phyloP scores from a whole-genome alignment of 1,284 basidiomycete species.

The Boletellus sp. region DNA sequence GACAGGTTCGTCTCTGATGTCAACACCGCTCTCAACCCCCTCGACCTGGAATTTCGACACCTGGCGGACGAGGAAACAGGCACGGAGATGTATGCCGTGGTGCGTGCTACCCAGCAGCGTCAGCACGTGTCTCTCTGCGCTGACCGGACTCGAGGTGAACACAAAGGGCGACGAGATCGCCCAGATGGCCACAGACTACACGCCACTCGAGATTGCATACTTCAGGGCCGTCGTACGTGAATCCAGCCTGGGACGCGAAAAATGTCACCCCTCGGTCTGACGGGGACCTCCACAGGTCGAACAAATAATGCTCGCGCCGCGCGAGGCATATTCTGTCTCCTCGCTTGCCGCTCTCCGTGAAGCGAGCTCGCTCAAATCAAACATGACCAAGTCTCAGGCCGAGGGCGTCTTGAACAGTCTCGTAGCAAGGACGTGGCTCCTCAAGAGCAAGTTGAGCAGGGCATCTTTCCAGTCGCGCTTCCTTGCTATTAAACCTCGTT shows the following conservation, averaged over 20 bases:
- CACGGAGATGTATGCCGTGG: slow-evolving; percentile 60
- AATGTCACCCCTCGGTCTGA: not conserved
- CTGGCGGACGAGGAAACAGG: slow-evolving; percentile 63
- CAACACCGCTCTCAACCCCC: slow-evolving; percentile 57
- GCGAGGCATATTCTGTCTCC: slow-evolving; percentile 70
- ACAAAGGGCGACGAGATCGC: slow-evolving; percentile 72
- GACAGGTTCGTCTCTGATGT: slow-evolving; percentile 55
- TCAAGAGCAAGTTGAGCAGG: slow-evolving; percentile 66
- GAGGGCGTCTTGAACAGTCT: slow-evolving; percentile 75
- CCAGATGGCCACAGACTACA: slow-evolving; percentile 80
- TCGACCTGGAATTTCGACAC: slow-evolving; percentile 69
- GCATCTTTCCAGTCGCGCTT: not conserved
- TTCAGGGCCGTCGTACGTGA: slow-evolving; percentile 73
- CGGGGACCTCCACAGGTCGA: slow-evolving; percentile 58
- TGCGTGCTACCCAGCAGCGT: slow-evolving; percentile 34
- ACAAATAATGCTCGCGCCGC: slow-evolving; percentile 79
- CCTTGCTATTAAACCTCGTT: slow-evolving; percentile 2
- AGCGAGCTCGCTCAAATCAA: slow-evolving; percentile 55
- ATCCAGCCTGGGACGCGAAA: not conserved
- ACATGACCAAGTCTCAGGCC: slow-evolving; percentile 71
- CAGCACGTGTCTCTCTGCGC: not conserved
- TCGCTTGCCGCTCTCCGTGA: slow-evolving; percentile 75
- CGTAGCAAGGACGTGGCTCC: slow-evolving; percentile 77
- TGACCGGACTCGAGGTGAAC: slow-evolving; percentile 55
- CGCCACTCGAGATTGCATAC: slow-evolving; percentile 70